phyloP scores from a whole-genome alignment of 306 rosid genomes.

The Vicia sativa region DNA sequence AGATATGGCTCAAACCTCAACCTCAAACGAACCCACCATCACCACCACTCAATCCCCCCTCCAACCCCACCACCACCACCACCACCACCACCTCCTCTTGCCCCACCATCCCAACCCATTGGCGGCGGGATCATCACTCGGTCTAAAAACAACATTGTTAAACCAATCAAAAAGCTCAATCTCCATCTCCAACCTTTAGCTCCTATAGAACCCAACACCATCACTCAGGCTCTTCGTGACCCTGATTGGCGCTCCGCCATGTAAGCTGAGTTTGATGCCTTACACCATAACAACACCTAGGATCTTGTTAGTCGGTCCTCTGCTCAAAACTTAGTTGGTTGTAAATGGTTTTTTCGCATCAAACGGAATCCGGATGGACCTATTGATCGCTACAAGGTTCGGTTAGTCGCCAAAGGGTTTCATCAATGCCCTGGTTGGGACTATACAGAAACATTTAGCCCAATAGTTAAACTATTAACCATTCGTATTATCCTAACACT shows the following conservation, averaged over 20 bases:
- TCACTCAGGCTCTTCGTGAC: background rate
- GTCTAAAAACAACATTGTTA: background rate
- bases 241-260: background rate
- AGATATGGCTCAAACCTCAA: no score
- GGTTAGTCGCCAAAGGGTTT: background rate
- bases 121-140: background rate
- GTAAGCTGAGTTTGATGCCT: background rate
- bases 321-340: background rate
- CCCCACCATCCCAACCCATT: no score
- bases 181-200: background rate
- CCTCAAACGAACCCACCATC: no score
- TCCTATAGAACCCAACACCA: background rate
- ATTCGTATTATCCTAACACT: background rate
- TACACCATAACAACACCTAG: no score
- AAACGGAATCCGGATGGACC: background rate
- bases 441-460: no score
- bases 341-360: background rate
- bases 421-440: background rate
- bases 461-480: background rate
- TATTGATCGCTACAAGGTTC: no score
- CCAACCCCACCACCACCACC: no score
- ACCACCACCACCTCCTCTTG: no score
- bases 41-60: no score
- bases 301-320: no score
- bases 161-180: background rate